Base-by-base conservation (phyloP, 140 eudicot genomes). In the Erigeron philadelphicus region DNA sequence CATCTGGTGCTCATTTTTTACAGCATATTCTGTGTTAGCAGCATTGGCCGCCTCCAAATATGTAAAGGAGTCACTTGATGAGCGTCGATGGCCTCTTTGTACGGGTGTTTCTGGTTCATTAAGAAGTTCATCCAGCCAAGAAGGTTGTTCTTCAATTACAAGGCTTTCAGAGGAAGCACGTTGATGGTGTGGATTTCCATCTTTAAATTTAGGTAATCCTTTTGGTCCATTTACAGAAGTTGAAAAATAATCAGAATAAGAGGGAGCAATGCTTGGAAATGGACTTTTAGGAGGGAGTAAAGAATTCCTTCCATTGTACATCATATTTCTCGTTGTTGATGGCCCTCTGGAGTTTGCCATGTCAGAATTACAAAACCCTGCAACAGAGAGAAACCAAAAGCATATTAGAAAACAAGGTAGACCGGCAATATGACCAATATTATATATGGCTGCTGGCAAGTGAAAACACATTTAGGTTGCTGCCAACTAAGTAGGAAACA, bases 41-140 rank as follows among this genome's bases (percentile, higher is more conserved):
- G 71, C 72, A 55, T 48, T 73, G 13, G 78, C 79, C 38, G 78
- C 79, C 38, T 77, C 89, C 8, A 82, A 74, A 65, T 79, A 90
- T 0, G 97, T 81, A 48, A 73, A 82, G 43, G 97, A 72, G 67
- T 90, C 95, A 21, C 95, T 90, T 21, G 95, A 81, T 61, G 95
- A 79, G 31, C 95, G 95, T 4, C 92, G 72, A 73, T 90, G 95
- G 61, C 81, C 74, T 81, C 79, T 84, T 45, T 76, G 80, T 25
- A 70, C 66, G 7, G 84, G 72, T 1, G 76, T 76, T 56, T 80
- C 89, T 15, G 95, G 89, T 54, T 89, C 96, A 45, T 86, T 76
- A 6, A 87, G 82, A 45, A 90, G 92, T 48, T 90, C 97, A 41
- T 87, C 95, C 10, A 90, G 75, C 97, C 97, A 90, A 41, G 86